Percentiles rank a stretch among this genome's conserved stretches.
Evolutionary conservation across 1,139 yeast species (phyloP).

Genomic region (Candida sp.): DNA sequence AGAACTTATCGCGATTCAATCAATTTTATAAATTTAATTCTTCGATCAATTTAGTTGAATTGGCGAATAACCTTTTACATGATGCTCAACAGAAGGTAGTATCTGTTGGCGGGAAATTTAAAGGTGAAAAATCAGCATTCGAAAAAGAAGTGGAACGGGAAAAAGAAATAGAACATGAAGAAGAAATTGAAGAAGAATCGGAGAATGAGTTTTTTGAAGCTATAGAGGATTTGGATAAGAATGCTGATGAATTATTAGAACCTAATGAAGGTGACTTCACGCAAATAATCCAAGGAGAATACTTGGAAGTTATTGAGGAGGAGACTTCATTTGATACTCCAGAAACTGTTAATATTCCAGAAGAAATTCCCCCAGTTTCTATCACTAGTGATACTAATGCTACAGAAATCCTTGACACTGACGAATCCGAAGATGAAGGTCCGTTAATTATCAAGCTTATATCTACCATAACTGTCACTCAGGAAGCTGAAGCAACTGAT

Average conservation of each 20-base stretch:
- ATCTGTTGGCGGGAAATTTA: conserved; percentile 5
- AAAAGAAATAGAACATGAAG: neutral
- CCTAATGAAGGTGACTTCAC: neutral
- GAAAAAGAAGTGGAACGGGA: neutral
- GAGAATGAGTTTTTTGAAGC: conserved; percentile 9
- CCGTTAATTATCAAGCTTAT: conserved; percentile 24
- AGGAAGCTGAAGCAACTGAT: conserved; percentile 7
- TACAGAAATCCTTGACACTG: conserved; percentile 6
- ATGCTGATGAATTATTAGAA: conserved; percentile 9
- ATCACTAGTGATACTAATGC: neutral
- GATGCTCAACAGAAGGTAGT: conserved; percentile 1
- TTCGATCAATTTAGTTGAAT: conserved; percentile 14
- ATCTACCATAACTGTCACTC: conserved; percentile 25
- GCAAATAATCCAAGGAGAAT: neutral
- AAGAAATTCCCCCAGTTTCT: conserved; percentile 2
- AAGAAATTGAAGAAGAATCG: neutral
- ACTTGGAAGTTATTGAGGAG: neutral
- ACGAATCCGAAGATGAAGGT: conserved; percentile 10
- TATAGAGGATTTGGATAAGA: conserved; percentile 8
- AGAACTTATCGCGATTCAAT: conserved; percentile 21
- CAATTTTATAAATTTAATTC: conserved; percentile 12
- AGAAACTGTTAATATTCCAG: conserved; percentile 4
- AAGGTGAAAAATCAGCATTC: conserved; percentile 1
- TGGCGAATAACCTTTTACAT: conserved; percentile 19
- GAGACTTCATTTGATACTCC: neutral